Percentiles rank a stretch among this genome's conserved stretches.
phyloP scores from a whole-genome alignment of 164 flowering plant genomes.

The Vitis labrusca region DNA sequence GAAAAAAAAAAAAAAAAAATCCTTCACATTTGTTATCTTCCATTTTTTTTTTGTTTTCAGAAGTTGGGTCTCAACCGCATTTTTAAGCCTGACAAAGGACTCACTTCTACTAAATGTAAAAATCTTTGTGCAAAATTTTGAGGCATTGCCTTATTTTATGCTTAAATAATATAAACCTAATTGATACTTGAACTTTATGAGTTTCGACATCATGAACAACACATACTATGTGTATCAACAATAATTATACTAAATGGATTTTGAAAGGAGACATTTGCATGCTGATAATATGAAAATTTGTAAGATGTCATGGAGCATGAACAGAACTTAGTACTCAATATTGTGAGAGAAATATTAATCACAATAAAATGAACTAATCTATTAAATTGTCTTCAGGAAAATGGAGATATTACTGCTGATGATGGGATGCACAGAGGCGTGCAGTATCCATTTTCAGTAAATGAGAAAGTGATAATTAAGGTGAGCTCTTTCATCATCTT shows the following conservation, averaged over 20 bases:
- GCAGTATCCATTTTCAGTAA: constrained; percentile 88
- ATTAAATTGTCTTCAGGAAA: constrained; percentile 54
- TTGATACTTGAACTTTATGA: not conserved
- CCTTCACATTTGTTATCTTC: too few relatives aligned
- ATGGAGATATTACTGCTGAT: constrained; percentile 61
- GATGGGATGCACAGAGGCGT: constrained; percentile 61
- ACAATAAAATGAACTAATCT: constrained; percentile 2
- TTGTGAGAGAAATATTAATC: not conserved
- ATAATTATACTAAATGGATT: not conserved
- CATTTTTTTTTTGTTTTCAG: too few relatives aligned
- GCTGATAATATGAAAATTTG: not conserved
- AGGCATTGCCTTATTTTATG: not conserved
- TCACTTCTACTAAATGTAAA: too few relatives aligned
- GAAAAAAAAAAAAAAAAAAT: too few relatives aligned
- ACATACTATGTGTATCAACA: not conserved
- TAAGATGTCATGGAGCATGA: not conserved
- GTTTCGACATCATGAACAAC: not conserved
- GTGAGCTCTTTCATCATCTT: constrained; percentile 31
- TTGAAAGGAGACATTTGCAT: not conserved
- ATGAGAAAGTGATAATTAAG: constrained; percentile 90
- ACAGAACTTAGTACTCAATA: not conserved
- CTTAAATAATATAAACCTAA: not conserved
- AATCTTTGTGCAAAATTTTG: not conserved
- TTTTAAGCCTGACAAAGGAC: not conserved
- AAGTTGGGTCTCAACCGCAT: not conserved